These are phyloP conservation scores for Leishmania tarentolae DNA, from an alignment of 208 protist species.

Conservation along the genomic window DNA sequence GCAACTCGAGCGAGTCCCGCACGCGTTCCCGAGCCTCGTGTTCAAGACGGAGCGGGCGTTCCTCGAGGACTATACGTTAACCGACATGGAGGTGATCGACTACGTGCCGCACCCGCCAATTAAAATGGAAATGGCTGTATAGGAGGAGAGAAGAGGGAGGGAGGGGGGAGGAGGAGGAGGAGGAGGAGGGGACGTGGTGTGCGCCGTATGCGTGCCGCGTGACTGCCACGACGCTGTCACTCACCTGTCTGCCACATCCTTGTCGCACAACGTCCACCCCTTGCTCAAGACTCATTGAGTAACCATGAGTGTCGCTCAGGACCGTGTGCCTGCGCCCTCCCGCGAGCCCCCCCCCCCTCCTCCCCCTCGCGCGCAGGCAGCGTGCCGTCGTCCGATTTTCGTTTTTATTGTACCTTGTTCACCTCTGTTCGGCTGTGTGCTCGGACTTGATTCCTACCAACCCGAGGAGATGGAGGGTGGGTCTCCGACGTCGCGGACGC, in stretches of 20 bases:
- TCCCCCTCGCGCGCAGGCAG: background rate
- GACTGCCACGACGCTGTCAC: background rate
- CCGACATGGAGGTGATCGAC: conserved; percentile 94
- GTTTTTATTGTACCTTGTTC: background rate
- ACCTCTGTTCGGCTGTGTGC: background rate
- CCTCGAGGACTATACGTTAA: conserved; percentile 93
- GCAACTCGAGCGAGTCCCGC: conserved; percentile 93
- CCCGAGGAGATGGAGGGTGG: no score
- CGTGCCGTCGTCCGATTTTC: background rate
- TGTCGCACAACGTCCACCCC: background rate
- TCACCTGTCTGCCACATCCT: background rate
- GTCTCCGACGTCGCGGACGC: background rate
- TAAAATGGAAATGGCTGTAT: conserved; percentile 98
- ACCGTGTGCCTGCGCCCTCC: background rate
- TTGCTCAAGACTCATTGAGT: background rate
- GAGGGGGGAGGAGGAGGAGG: background rate
- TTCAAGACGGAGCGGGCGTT: conserved; percentile 70
- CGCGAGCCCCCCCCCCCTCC: background rate
- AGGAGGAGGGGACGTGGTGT: background rate
- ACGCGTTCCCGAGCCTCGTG: conserved; percentile 92
- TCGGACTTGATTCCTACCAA: no score
- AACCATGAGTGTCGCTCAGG: no score
- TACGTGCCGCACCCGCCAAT: conserved; percentile 96
- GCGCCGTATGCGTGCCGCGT: background rate
- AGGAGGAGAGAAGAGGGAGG: conserved; percentile 2